These are phyloP conservation scores for Coemansia sp. DNA, from an alignment of 192 early-diverging fungal genomes.

Conservation along the genomic window DNA sequence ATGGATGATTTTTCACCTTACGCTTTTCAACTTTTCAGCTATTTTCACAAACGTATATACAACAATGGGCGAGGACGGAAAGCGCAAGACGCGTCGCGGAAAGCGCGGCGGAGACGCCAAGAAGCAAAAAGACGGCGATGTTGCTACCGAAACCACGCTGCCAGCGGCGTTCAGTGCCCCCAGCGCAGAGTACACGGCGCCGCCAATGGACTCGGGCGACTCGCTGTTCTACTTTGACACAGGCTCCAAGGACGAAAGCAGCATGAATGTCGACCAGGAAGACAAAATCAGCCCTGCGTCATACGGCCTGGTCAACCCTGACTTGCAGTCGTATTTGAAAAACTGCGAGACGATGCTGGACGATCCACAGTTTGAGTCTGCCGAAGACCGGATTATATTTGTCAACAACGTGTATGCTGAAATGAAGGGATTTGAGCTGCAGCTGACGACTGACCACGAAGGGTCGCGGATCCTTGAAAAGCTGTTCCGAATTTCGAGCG, in stretches of 20 bases:
- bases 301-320: slow-evolving; percentile 34
- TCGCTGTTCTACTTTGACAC: slow-evolving; percentile 20
- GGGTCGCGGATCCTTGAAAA: slow-evolving; percentile 81
- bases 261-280: neutral
- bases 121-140: slow-evolving; percentile 1
- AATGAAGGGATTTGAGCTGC: slow-evolving; percentile 71
- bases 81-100: slow-evolving; percentile 27
- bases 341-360: slow-evolving; percentile 63
- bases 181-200: slow-evolving; percentile 12
- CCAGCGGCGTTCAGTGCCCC: neutral
- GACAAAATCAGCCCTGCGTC: slow-evolving; percentile 26
- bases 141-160: neutral
- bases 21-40: neutral
- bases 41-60: neutral
- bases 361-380: slow-evolving; percentile 58
- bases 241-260: neutral
- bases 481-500: slow-evolving; percentile 66
- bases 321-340: slow-evolving; percentile 58
- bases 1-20: neutral
- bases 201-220: slow-evolving; percentile 16
- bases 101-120: slow-evolving; percentile 26
- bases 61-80: slow-evolving; percentile 14
- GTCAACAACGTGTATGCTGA: slow-evolving; percentile 75
- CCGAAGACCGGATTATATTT: slow-evolving; percentile 65
- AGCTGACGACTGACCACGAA: slow-evolving; percentile 72